phyloP scores from a whole-genome alignment of 2,329 filamentous ascomycete genomes.

The Microsporum audouinii region DNA sequence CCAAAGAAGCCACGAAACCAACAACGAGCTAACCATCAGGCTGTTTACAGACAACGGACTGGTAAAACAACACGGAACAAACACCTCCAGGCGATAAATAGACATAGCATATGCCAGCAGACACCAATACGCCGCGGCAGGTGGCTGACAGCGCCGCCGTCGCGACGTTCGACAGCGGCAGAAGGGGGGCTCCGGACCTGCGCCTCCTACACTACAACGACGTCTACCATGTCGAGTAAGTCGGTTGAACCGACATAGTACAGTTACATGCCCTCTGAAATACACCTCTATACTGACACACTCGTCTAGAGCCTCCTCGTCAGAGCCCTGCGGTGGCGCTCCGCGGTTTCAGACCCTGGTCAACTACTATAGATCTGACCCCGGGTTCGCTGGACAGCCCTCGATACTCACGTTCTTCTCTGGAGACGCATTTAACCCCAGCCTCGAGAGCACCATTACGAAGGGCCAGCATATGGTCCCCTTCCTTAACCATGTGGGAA shows the following conservation, averaged over 20 bases:
- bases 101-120: neutral
- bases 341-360: slow-evolving; percentile 68
- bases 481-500: slow-evolving; percentile 64
- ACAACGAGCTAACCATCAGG: too few relatives aligned
- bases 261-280: neutral
- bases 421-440: slow-evolving; percentile 86
- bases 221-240: slow-evolving; percentile 73
- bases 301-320: slow-evolving; percentile 43
- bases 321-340: slow-evolving; percentile 72
- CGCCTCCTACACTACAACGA: slow-evolving; percentile 88
- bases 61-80: too few relatives aligned
- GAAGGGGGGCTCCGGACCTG: slow-evolving; percentile 51
- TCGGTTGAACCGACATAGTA: neutral
- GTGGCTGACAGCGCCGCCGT: slow-evolving; percentile 22
- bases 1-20: too few relatives aligned
- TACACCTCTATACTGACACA: neutral
- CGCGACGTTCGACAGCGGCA: slow-evolving; percentile 32
- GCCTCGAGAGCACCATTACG: slow-evolving; percentile 75
- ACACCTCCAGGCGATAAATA: too few relatives aligned
- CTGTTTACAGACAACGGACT: too few relatives aligned
- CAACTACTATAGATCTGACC: slow-evolving; percentile 58
- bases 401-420: slow-evolving; percentile 71
- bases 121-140: neutral
- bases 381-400: slow-evolving; percentile 52
- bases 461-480: slow-evolving; percentile 88